Percentiles rank a stretch among this genome's conserved stretches.
Conservation (phyloP, 495 filamentous ascomycete genomes). For the Aspergillus baeticus region DNA sequence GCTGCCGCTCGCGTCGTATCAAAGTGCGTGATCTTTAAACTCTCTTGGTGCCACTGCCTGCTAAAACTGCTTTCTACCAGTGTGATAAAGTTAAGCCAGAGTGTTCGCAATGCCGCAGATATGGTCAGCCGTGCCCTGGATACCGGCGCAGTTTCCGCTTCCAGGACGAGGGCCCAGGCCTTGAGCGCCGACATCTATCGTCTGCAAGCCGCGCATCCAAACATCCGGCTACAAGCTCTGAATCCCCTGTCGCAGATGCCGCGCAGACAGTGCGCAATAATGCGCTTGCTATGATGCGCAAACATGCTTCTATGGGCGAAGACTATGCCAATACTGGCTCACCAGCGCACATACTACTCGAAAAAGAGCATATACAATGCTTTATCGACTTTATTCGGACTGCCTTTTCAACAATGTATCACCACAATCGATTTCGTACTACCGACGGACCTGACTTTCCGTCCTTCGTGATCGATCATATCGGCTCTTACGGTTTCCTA, state of each 20-base stretch:
- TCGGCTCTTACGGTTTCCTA: slow-evolving; percentile 25
- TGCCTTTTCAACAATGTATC: slow-evolving; percentile 33
- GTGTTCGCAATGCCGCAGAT: slow-evolving; percentile 35
- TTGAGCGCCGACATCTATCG: slow-evolving; percentile 28
- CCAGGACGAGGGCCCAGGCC: slow-evolving; percentile 36
- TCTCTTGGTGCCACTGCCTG: not conserved
- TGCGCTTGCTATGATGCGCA: slow-evolving; percentile 28
- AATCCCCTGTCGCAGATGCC: slow-evolving; percentile 11
- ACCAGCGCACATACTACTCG: slow-evolving; percentile 11
- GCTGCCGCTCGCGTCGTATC: slow-evolving; percentile 38
- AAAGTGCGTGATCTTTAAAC: slow-evolving; percentile 23
- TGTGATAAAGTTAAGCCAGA: slow-evolving; percentile 35
- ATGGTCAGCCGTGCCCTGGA: slow-evolving; percentile 37
- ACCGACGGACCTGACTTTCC: slow-evolving; percentile 20
- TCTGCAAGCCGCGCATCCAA: slow-evolving; percentile 4
- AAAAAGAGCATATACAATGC: slow-evolving; percentile 6
- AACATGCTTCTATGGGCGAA: slow-evolving; percentile 6
- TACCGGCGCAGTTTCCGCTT: slow-evolving; percentile 36
- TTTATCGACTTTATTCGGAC: slow-evolving; percentile 32
- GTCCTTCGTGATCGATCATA: slow-evolving; percentile 21
- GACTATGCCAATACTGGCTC: slow-evolving; percentile 19
- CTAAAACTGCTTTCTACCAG: slow-evolving; percentile 7
- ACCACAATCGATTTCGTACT: slow-evolving; percentile 32
- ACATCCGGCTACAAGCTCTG: slow-evolving; percentile 8
- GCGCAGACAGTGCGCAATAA: slow-evolving; percentile 24